Evolutionary conservation across 2,329 filamentous ascomycete species (phyloP), one percentile per base, ranked within the genome.

Genomic region (Verticillium dahliae): DNA sequence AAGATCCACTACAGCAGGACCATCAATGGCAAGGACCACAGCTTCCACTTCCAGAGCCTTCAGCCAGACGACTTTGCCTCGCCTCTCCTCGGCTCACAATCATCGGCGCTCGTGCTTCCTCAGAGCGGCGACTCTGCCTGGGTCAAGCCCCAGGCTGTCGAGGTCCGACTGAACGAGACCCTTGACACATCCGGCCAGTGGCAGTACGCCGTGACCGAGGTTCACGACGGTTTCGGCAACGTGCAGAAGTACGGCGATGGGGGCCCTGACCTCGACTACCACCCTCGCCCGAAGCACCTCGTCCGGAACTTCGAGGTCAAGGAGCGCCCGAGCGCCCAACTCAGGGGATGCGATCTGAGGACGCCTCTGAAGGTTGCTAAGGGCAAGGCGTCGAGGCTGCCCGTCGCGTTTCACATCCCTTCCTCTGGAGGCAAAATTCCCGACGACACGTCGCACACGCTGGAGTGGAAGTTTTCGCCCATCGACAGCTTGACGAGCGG

Each of bases 1-100:
- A 93, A 93, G 72, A 90, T 99, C 68, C 91, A 91, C 68, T 99
- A 99, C 75, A 95, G 91, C 69, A 89, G 92, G 60, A 89, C 87
- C 6, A 88, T 97, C 67, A 97, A 98, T 68, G 86, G 87, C 64
- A 89, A 90, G 65, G 87, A 96, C 66, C 88, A 89, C 68, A 91
- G 90, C 63, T 92, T 93, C 67, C 92, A 94, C 65, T 94, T 96
- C 68, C 93, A 98, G 74, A 97, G 91, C 69, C 86, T 99, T 55
- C 93, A 97, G 68, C 93, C 95, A 0, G 92, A 97, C 57, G 90
- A 91, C 39, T 89, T 93, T 69, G 81, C 84, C 3, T 96, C 92
- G 1, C 92, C 92, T 1, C 79, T 96, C 39, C 76, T 90, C n/a
- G 83, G 83, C 58, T 81, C 85, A 55, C 80, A 78, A 33, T 80